phyloP scores from a whole-genome alignment of 2,329 filamentous ascomycete species.

The Coniochaeta hoffmannii region DNA sequence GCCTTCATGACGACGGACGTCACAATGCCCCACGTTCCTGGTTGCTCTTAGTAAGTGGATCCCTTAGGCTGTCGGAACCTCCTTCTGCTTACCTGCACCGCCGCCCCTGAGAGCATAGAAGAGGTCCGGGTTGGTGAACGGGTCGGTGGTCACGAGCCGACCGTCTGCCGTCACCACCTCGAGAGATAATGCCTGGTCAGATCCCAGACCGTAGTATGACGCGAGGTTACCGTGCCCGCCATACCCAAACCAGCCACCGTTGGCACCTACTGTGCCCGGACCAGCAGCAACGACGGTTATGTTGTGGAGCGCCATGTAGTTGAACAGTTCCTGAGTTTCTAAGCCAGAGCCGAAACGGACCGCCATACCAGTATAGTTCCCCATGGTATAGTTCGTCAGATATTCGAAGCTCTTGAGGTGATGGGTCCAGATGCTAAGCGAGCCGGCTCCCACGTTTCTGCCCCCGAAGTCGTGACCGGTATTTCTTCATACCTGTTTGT shows the following conservation, averaged over 20 bases:
- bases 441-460: slow-evolving; percentile 35
- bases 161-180: slow-evolving; percentile 41
- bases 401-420: slow-evolving; percentile 35
- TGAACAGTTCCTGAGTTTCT: slow-evolving; percentile 25
- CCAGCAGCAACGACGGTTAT: slow-evolving; percentile 22
- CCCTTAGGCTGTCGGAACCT: neutral
- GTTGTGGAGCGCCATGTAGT: slow-evolving; percentile 21
- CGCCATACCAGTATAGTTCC: slow-evolving; percentile 22
- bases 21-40: slow-evolving; percentile 17
- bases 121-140: slow-evolving; percentile 26
- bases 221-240: slow-evolving; percentile 42
- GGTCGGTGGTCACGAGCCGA: slow-evolving; percentile 33
- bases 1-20: slow-evolving; percentile 18
- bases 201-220: slow-evolving; percentile 39
- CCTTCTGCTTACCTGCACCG: slow-evolving; percentile 15
- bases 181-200: slow-evolving; percentile 42
- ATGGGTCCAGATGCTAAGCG: slow-evolving; percentile 42
- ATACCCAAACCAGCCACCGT: slow-evolving; percentile 44
- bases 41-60: neutral
- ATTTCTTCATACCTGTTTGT: slow-evolving; percentile 22
- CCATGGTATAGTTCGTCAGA: slow-evolving; percentile 20
- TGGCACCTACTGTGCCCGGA: slow-evolving; percentile 27
- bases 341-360: slow-evolving; percentile 24
- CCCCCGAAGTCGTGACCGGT: slow-evolving; percentile 40
- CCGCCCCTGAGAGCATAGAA: slow-evolving; percentile 33